Percentiles rank a stretch among this genome's conserved stretches.
Conservation (phyloP, 148 eudicot genomes). For the Euryodendron excelsum region DNA sequence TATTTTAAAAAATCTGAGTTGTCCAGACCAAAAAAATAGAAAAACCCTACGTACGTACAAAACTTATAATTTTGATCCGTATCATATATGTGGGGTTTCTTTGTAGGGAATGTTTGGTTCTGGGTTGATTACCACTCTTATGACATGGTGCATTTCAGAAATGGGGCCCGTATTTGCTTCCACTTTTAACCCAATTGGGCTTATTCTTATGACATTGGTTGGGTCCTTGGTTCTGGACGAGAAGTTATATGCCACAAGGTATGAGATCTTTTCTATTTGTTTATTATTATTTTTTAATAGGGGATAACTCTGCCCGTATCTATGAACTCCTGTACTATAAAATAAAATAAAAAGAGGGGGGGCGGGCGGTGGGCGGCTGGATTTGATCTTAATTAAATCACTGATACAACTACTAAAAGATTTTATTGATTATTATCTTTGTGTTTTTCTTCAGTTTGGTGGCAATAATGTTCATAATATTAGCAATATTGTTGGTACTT, state of each 20-base stretch:
- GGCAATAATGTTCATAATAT: neutral
- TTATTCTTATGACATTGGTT: neutral
- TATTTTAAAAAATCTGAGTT: no score
- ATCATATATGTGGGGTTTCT: no score
- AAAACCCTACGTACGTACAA: no score
- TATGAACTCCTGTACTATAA: no score
- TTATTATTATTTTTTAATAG: neutral
- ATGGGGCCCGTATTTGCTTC: conserved; percentile 2
- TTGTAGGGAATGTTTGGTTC: neutral
- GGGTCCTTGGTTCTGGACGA: neutral
- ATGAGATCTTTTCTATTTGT: no score
- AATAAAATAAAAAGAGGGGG: no score
- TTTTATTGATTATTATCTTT: neutral
- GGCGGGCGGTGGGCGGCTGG: no score
- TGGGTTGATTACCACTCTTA: neutral
- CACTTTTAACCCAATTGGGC: neutral
- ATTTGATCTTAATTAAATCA: neutral
- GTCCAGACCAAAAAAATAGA: no score
- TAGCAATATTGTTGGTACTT: neutral
- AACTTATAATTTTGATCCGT: no score
- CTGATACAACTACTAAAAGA: neutral
- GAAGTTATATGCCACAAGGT: neutral
- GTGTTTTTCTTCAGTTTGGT: neutral
- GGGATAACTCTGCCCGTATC: neutral
- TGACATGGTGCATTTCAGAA: neutral